A percentile compares a stretch with the other conserved stretches of the same genome.
These are phyloP conservation scores for Globisporangium mamillatum DNA, from an alignment of 352 stramenopile genomes.

Conservation along the genomic window DNA sequence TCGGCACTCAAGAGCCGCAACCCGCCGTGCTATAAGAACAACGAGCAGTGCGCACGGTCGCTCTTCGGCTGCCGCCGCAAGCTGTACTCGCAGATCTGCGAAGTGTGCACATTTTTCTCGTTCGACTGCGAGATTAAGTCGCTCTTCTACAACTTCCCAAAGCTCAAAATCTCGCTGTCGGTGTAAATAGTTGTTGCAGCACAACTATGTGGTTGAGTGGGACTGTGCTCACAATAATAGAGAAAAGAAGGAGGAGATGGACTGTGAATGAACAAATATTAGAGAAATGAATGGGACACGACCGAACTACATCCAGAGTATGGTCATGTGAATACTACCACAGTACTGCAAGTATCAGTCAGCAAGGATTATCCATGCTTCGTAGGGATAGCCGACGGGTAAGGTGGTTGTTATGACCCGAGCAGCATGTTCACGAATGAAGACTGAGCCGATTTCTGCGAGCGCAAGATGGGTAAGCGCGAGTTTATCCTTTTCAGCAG, in stretches of 20 bases:
- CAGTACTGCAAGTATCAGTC: no score
- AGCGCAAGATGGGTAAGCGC: no score
- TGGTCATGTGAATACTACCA: no score
- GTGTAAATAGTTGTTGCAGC: not conserved
- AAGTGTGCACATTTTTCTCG: slow-evolving; percentile 28
- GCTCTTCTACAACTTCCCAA: not conserved
- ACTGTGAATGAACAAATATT: not conserved
- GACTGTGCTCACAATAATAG: not conserved
- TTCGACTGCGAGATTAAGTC: slow-evolving; percentile 5
- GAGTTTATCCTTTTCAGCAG: not conserved
- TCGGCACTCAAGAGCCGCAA: slow-evolving; percentile 32
- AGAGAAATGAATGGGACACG: not conserved
- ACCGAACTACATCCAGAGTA: no score
- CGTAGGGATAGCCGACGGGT: no score
- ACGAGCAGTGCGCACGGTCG: slow-evolving; percentile 34
- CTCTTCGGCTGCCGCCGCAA: slow-evolving; percentile 51
- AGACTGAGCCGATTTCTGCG: no score
- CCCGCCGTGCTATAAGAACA: slow-evolving; percentile 66
- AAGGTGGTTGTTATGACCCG: no score
- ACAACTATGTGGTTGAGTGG: not conserved
- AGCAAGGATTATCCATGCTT: no score
- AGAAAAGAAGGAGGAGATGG: not conserved
- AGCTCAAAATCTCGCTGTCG: not conserved
- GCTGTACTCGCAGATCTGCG: slow-evolving; percentile 51
- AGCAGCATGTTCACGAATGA: no score